Conservation (phyloP, 73 alveolate genomes). For the Tetrahymena thermophila region DNA sequence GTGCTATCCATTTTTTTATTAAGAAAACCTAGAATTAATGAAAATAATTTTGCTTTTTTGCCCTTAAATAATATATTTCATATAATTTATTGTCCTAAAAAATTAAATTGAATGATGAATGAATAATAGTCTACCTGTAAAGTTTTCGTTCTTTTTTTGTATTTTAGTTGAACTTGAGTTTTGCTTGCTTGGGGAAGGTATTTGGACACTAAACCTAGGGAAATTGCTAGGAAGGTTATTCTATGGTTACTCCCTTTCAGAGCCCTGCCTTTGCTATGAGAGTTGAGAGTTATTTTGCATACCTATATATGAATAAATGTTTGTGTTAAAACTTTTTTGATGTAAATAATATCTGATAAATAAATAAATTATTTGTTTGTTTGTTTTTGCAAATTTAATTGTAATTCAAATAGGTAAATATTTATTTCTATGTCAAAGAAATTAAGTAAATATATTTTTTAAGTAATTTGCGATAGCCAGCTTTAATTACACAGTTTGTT, state of each 20-base stretch:
- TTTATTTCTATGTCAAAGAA: too few species aligned
- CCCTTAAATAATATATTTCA: too few species aligned
- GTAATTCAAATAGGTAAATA: not conserved
- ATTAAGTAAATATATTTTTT: too few species aligned
- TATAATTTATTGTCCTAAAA: too few species aligned
- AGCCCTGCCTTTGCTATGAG: not conserved
- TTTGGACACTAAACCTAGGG: not conserved
- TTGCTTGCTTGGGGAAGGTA: not conserved
- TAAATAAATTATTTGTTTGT: too few species aligned
- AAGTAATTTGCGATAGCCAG: not conserved
- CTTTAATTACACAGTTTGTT: too few species aligned
- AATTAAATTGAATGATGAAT: not conserved
- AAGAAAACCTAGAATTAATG: not conserved
- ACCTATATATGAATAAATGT: not conserved
- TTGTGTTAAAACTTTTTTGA: not conserved
- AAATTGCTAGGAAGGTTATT: not conserved
- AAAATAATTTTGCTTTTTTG: too few species aligned
- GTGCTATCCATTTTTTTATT: not conserved
- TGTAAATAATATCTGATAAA: not conserved
- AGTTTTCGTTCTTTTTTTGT: not conserved
- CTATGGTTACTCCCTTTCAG: not conserved
- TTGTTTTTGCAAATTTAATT: not conserved
- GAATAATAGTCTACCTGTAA: not conserved
- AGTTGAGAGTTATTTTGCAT: not conserved
- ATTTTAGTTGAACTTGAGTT: not conserved